phyloP scores from a whole-genome alignment of 176 grass and related monocot genomes.

The Aegilops tauschii region DNA sequence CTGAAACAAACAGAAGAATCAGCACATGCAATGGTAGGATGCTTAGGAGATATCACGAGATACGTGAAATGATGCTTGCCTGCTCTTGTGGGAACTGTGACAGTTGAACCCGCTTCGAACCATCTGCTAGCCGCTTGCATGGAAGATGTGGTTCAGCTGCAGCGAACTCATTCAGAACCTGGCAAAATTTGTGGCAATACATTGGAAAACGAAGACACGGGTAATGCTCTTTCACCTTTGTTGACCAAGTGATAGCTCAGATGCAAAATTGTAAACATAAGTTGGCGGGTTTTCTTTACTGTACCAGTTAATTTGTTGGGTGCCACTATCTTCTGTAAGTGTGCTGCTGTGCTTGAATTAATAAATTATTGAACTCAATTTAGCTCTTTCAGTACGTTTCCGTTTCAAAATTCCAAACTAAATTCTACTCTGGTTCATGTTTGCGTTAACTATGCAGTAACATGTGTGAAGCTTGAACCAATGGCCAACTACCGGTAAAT shows the following conservation, averaged over 20 bases:
- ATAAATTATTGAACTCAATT: not conserved
- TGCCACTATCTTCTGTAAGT: not conserved
- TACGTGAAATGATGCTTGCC: not conserved
- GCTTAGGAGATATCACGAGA: not conserved
- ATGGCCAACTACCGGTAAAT: not conserved
- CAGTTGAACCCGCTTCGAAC: conserved; percentile 79
- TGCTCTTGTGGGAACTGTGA: conserved; percentile 42
- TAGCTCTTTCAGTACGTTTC: not conserved
- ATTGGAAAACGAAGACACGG: conserved; percentile 26
- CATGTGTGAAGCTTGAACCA: conserved; percentile 18
- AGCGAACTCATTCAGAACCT: conserved; percentile 96
- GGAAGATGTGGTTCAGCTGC: conserved; percentile 58
- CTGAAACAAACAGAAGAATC: conserved; percentile 26
- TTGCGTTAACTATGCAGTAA: not conserved
- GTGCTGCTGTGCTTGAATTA: not conserved
- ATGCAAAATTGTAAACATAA: not conserved
- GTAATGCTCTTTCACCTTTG: conserved; percentile 6
- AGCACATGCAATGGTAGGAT: not conserved
- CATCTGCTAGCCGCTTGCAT: conserved; percentile 83
- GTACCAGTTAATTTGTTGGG: not conserved
- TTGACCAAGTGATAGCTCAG: not conserved
- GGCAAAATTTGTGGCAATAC: conserved; percentile 43
- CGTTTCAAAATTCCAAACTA: not conserved
- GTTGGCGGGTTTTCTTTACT: not conserved
- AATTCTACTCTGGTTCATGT: not conserved